Evolutionary conservation across 1,284 basidiomycete genomes (phyloP), one percentile per base, ranked within the genome.

Genomic region (Anthracocystis setariae): DNA sequence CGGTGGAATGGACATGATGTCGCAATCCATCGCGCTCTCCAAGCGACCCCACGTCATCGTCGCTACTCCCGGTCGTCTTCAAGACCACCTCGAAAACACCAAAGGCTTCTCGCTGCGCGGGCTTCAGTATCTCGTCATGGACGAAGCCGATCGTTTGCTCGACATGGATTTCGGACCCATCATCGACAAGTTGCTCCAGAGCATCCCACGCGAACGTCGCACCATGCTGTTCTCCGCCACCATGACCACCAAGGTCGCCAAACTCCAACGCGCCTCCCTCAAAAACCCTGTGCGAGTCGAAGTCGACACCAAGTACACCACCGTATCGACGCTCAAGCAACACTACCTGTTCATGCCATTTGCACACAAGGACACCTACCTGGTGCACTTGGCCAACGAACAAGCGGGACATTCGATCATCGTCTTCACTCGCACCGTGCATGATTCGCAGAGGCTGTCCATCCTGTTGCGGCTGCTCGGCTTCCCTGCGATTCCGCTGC

Each of bases 231-330:
- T 96, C 86, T 96, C 94, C 15, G 96, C 96, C 1, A 99, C 96
- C n/a, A 98, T 99, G 94, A 97, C 95, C 2, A 96, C 93, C 21
- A 98, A 98, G 84, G 94, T 99, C 10, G 94, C 93, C 23, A 98
- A 98, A 84, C 86, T 99, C 8, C 95, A 98, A 83, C 86, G 96
- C 55, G 95, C 96, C n/a, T 93, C 92, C 86, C 86, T 98, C 78
- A 89, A 89, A 52, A 96, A 96, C 82, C 96, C 96, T 8, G 89
- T 97, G n/a, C 88, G 92, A 70, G 90, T 98, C 8, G 94, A 98
- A 84, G 93, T 92, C 90, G 37, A 78, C 43, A 89, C 91, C 77
- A 98, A 97, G 92, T 98, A 98, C 84, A 92, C 94, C 76, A 98
- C 96, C 8, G 96, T 98, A 46, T 92, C 92, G 35, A 97, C 95